phyloP scores from a whole-genome alignment of 495 filamentous ascomycete genomes.

The Letharia columbiana region DNA sequence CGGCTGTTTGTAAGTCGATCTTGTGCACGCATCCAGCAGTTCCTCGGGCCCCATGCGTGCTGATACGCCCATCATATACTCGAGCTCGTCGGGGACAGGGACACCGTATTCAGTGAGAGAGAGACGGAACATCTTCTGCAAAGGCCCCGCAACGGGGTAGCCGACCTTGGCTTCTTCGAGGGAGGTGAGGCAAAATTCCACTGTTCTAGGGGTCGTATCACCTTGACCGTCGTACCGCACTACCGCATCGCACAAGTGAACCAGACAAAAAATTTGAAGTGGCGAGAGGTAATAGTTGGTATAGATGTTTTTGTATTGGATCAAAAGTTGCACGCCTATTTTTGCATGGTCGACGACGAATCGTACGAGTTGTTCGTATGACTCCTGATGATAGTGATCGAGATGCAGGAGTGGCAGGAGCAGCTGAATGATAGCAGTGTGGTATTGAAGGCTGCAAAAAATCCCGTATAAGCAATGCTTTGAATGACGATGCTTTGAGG shows the following conservation, averaged over 20 bases:
- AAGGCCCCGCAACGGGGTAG: slow-evolving; percentile 29
- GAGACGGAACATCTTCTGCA: slow-evolving; percentile 31
- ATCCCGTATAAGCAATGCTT: neutral
- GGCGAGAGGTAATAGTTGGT: slow-evolving; percentile 29
- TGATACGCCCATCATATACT: slow-evolving; percentile 8
- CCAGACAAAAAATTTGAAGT: slow-evolving; percentile 31
- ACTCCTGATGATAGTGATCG: slow-evolving; percentile 3
- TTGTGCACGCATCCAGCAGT: slow-evolving; percentile 30
- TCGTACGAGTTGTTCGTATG: slow-evolving; percentile 8
- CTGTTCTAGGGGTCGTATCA: slow-evolving; percentile 17
- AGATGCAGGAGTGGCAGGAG: slow-evolving; percentile 19
- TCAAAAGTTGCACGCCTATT: slow-evolving; percentile 13
- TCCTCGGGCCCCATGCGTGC: slow-evolving; percentile 25
- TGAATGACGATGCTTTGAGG: neutral
- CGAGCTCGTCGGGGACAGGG: slow-evolving; percentile 18
- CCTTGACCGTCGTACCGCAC: slow-evolving; percentile 21
- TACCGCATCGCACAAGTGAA: slow-evolving; percentile 31
- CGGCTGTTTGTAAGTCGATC: slow-evolving; percentile 28
- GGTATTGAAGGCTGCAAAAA: slow-evolving; percentile 21
- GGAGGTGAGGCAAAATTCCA: slow-evolving; percentile 28
- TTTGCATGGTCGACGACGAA: slow-evolving; percentile 13
- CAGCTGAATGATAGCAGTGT: slow-evolving; percentile 20
- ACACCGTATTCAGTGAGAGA: slow-evolving; percentile 26
- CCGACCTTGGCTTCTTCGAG: slow-evolving; percentile 28
- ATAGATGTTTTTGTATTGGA: slow-evolving; percentile 25